Conservation (phyloP, 192 early-diverging fungal species). For the Chytriomyces sp. region DNA sequence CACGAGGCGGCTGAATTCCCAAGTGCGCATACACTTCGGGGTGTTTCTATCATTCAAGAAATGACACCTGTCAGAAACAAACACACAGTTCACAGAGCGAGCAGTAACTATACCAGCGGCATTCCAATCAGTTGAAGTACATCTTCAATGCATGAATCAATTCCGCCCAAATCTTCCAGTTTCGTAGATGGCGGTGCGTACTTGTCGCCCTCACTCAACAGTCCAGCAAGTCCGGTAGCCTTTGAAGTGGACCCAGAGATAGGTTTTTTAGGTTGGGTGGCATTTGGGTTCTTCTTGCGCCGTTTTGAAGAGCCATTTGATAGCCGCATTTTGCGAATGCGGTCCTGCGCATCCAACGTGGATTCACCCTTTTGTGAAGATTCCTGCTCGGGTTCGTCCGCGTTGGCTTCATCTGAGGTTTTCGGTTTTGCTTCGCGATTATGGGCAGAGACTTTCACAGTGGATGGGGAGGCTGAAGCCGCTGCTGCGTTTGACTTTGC, state of each 20-base stretch:
- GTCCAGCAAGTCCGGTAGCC: neutral
- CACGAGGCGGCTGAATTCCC: slow-evolving; percentile 92
- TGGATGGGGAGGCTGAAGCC: neutral
- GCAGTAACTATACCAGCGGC: slow-evolving; percentile 63
- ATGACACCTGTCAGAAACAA: neutral
- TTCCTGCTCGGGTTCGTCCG: neutral
- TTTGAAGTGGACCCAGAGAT: neutral
- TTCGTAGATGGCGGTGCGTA: slow-evolving; percentile 64
- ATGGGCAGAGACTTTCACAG: neutral
- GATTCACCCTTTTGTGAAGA: neutral
- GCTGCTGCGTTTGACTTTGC: neutral
- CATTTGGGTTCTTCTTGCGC: neutral
- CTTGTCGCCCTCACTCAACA: slow-evolving; percentile 30
- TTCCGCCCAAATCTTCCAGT: slow-evolving; percentile 85
- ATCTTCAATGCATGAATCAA: slow-evolving; percentile 87
- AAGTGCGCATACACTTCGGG: slow-evolving; percentile 91
- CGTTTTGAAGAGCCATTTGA: slow-evolving; percentile 25
- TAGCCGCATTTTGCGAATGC: slow-evolving; percentile 16
- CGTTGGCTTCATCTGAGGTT: no score
- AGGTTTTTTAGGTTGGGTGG: neutral
- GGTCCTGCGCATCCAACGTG: neutral
- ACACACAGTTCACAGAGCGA: neutral
- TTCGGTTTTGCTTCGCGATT: no score
- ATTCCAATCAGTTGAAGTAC: slow-evolving; percentile 90
- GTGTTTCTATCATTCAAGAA: slow-evolving; percentile 58